Conservation (phyloP, 176 grass and related monocot genomes). For the Oryza nivara region DNA sequence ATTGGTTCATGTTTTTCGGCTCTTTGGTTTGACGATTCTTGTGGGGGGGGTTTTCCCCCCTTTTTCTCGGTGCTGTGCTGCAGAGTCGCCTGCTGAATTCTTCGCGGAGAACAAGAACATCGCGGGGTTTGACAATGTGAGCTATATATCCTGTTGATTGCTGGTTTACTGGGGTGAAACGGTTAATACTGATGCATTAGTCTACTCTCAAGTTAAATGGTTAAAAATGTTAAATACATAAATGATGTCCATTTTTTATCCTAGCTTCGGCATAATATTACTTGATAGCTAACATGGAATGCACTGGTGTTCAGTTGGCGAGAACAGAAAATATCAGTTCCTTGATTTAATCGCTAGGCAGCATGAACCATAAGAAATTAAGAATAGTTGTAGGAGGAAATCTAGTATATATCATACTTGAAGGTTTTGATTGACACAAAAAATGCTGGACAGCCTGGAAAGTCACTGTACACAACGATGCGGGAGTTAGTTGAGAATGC, state of each 20-base stretch:
- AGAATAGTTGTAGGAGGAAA: not conserved
- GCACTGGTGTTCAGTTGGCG: not conserved
- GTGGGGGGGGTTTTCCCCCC: not conserved
- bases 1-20: not conserved
- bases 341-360: not conserved
- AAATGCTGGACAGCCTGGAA: constrained; percentile 66
- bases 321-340: not conserved
- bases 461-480: constrained; percentile 93
- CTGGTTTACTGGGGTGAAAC: not conserved
- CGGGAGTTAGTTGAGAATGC: constrained; percentile 96
- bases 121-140: constrained; percentile 94
- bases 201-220: not conserved
- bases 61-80: constrained; percentile 34
- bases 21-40: constrained; percentile 2
- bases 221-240: too few species aligned
- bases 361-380: not conserved
- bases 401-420: not conserved
- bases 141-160: constrained; percentile 13
- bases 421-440: constrained; percentile 23
- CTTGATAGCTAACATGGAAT: not conserved
- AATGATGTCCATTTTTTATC: not conserved
- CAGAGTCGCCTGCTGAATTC: constrained; percentile 96
- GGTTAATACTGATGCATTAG: not conserved
- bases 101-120: constrained; percentile 99
- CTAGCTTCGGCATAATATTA: not conserved